Evolutionary conservation across 169 alveolate species (phyloP).

Genomic region (Eimeria brunetti): DNA sequence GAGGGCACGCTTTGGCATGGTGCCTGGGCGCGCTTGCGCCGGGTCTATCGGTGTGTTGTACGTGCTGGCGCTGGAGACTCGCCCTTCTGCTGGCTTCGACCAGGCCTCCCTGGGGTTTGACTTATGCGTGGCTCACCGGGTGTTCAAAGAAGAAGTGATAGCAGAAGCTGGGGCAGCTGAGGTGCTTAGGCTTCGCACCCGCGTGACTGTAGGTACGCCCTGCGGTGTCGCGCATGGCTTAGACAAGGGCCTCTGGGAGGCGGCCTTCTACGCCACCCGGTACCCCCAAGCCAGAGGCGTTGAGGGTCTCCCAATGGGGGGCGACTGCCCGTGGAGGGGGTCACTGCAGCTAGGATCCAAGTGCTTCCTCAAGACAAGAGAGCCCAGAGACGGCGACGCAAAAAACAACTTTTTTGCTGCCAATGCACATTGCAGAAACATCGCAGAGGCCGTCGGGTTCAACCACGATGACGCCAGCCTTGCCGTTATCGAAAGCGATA

Average conservation of each 20-base stretch:
- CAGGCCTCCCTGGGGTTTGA: constrained; percentile 47
- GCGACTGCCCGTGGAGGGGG: constrained; percentile 60
- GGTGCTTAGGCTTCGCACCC: constrained; percentile 13
- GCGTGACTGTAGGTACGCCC: constrained; percentile 49
- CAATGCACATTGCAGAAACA: constrained; percentile 20
- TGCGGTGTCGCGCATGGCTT: constrained; percentile 39
- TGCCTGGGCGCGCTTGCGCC: constrained; percentile 36
- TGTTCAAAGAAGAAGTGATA: neutral
- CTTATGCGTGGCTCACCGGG: constrained; percentile 45
- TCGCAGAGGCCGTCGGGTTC: constrained; percentile 44
- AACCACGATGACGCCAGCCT: constrained; percentile 28
- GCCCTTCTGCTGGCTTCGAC: constrained; percentile 28
- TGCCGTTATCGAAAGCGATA: constrained; percentile 4
- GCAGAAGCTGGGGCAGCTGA: neutral
- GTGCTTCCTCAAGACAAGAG: constrained; percentile 16
- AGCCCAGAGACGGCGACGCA: neutral
- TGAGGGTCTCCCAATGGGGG: constrained; percentile 19
- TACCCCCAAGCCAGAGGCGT: constrained; percentile 52
- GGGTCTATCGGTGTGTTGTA: constrained; percentile 35
- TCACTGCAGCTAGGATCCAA: constrained; percentile 14
- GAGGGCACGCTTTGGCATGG: constrained; percentile 47
- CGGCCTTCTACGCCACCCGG: constrained; percentile 32
- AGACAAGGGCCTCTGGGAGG: constrained; percentile 58
- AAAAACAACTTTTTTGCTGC: constrained; percentile 18
- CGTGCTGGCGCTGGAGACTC: constrained; percentile 23